Evolutionary conservation across 345 rosid species (phyloP).

Genomic region (Turnera subulata): DNA sequence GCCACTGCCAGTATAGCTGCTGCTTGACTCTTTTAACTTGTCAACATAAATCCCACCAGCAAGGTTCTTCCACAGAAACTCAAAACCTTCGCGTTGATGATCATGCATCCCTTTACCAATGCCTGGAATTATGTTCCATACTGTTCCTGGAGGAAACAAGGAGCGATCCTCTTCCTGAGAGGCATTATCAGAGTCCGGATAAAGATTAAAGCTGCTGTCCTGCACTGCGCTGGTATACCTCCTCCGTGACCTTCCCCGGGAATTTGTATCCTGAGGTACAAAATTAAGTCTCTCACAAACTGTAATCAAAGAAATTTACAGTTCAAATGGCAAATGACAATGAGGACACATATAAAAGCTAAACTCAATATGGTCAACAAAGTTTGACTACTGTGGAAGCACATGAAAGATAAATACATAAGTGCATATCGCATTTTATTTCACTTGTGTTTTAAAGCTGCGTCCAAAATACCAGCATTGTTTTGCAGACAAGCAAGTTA

Average conservation of each 20-base stretch:
- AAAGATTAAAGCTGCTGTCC: slow-evolving; percentile 7
- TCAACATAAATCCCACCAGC: slow-evolving; percentile 52
- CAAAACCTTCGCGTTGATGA: slow-evolving; percentile 78
- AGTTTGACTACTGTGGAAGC: too few relatives aligned
- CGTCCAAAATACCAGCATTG: too few relatives aligned
- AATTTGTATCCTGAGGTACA: slow-evolving; percentile 18
- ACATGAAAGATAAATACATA: background rate
- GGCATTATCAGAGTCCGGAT: slow-evolving; percentile 9
- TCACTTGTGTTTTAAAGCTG: background rate
- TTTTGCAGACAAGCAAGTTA: too few relatives aligned
- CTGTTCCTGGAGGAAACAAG: slow-evolving; percentile 41
- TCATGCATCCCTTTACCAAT: slow-evolving; percentile 39
- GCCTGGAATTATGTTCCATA: slow-evolving; percentile 68
- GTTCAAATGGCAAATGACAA: too few relatives aligned
- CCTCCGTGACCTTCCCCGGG: slow-evolving; percentile 20
- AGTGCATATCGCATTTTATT: background rate
- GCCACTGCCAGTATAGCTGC: slow-evolving; percentile 35
- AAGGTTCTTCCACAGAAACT: slow-evolving; percentile 71
- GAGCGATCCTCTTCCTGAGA: slow-evolving; percentile 8
- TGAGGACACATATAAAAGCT: slow-evolving; percentile 5
- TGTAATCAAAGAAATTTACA: too few relatives aligned
- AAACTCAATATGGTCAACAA: background rate
- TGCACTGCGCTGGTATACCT: slow-evolving; percentile 14
- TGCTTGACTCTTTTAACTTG: slow-evolving; percentile 32
- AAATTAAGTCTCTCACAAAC: slow-evolving; percentile 16